phyloP scores from a whole-genome alignment of 495 filamentous ascomycete species.

The Lophiotrema nucula region DNA sequence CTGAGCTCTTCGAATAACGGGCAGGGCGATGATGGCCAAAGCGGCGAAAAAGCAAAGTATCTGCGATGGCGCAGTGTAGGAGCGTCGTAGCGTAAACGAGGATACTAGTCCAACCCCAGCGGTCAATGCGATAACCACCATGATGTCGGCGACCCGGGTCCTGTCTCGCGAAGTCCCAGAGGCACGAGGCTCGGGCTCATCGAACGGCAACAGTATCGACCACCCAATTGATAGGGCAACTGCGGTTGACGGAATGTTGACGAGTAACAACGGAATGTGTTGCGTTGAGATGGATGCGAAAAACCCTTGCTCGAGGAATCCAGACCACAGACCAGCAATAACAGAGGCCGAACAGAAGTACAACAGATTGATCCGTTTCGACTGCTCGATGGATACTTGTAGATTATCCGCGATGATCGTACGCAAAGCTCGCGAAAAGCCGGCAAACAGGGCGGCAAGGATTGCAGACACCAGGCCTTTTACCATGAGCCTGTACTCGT shows the following conservation, averaged over 20 bases:
- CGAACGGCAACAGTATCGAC: slow-evolving; percentile 6
- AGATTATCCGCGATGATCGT: not conserved
- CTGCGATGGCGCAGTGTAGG: slow-evolving; percentile 8
- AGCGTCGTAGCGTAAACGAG: slow-evolving; percentile 4
- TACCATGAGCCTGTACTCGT: slow-evolving; percentile 6
- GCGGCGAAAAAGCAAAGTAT: slow-evolving; percentile 2
- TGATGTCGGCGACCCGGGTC: not conserved
- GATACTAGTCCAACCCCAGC: slow-evolving; percentile 1
- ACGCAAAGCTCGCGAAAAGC: not conserved
- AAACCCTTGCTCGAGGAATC: too few relatives aligned
- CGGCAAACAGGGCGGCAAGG: not conserved
- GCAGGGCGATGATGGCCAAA: too few relatives aligned
- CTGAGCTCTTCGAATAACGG: too few relatives aligned
- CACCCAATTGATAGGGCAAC: not conserved
- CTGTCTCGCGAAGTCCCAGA: not conserved
- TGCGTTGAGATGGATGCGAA: too few relatives aligned
- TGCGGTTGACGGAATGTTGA: slow-evolving; percentile 1
- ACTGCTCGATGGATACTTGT: not conserved
- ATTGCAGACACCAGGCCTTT: slow-evolving; percentile 2
- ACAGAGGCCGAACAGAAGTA: not conserved
- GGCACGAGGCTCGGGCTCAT: not conserved
- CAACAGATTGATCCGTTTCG: not conserved
- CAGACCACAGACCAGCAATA: not conserved
- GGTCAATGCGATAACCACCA: not conserved
- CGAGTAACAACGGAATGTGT: not conserved